Conservation (phyloP, 306 rosid genomes). For the Trifolium pratense region DNA sequence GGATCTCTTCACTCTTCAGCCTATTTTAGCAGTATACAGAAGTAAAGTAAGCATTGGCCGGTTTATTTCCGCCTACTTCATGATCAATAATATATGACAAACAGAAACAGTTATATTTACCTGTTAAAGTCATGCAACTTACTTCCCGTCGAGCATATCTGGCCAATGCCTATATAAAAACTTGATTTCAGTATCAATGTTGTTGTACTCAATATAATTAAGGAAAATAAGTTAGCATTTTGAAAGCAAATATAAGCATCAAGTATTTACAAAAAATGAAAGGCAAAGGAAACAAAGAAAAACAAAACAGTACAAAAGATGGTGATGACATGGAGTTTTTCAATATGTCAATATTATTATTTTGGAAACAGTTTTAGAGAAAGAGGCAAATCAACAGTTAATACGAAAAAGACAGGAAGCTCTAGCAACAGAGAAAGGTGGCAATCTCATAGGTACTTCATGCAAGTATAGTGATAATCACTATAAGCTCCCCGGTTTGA, state of each 20-base stretch:
- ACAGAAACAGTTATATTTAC: conserved; percentile 47
- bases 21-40: conserved; percentile 25
- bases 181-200: conserved; percentile 30
- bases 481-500: conserved; percentile 4
- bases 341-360: neutral
- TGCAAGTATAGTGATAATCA: conserved; percentile 3
- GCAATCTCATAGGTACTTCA: conserved; percentile 18
- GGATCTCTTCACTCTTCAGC: conserved; percentile 19
- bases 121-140: conserved; percentile 85
- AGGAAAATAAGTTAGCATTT: neutral
- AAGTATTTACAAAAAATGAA: conserved; percentile 12
- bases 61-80: conserved; percentile 28
- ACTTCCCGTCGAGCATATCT: conserved; percentile 83
- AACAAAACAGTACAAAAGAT: neutral
- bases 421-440: neutral
- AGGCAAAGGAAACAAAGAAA: conserved; percentile 27
- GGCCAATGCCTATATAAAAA: conserved; percentile 73
- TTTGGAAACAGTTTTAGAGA: conserved; percentile 14
- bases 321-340: conserved; percentile 26
- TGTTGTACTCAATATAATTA: conserved; percentile 11
- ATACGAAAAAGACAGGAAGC: conserved; percentile 26
- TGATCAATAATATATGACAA: conserved; percentile 3
- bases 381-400: neutral
- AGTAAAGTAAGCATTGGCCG: conserved; percentile 12
- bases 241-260: conserved; percentile 29